A percentile compares a stretch with the other conserved stretches of the same genome.
Evolutionary conservation across 805 yeast species (phyloP).

Genomic region (Starmerella tilneyi): DNA sequence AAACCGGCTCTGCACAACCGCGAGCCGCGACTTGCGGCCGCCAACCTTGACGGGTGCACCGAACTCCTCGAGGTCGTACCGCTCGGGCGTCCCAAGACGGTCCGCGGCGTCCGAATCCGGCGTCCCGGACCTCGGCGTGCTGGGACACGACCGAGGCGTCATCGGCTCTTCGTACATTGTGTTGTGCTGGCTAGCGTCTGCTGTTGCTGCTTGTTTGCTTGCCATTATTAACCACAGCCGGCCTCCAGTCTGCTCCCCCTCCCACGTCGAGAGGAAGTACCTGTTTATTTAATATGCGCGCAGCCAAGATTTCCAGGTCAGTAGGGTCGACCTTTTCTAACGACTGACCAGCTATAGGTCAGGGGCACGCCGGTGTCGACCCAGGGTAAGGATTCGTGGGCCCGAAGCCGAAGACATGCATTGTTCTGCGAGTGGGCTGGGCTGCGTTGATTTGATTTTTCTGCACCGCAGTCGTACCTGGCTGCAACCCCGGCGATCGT

Average conservation of each 20-base stretch:
- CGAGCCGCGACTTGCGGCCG: constrained; percentile 79
- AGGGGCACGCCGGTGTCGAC: not conserved
- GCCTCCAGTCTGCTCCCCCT: not conserved
- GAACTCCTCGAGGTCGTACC: constrained; percentile 25
- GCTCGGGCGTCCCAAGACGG: constrained; percentile 26
- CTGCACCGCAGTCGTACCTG: too few relatives aligned
- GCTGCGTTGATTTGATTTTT: too few relatives aligned
- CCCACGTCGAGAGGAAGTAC: not conserved
- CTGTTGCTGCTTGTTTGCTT: not conserved
- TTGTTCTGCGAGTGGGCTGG: too few relatives aligned
- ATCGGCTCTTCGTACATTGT: constrained; percentile 5
- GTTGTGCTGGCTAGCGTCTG: not conserved
- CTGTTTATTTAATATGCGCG: not conserved
- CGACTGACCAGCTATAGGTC: constrained; percentile 8
- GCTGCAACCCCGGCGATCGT: too few relatives aligned
- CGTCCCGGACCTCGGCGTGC: constrained; percentile 8
- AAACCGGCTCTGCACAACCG: constrained; percentile 73
- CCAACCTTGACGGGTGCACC: constrained; percentile 42
- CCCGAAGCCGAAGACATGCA: too few relatives aligned
- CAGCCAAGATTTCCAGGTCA: not conserved
- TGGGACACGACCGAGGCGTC: constrained; percentile 8
- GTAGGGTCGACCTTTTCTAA: constrained; percentile 4
- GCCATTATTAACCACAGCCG: not conserved
- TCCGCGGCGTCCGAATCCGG: constrained; percentile 1
- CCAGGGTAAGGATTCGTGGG: constrained; percentile 5